Evolutionary conservation across 805 yeast species (phyloP).

Genomic region (Myxozyma mucilagina): DNA sequence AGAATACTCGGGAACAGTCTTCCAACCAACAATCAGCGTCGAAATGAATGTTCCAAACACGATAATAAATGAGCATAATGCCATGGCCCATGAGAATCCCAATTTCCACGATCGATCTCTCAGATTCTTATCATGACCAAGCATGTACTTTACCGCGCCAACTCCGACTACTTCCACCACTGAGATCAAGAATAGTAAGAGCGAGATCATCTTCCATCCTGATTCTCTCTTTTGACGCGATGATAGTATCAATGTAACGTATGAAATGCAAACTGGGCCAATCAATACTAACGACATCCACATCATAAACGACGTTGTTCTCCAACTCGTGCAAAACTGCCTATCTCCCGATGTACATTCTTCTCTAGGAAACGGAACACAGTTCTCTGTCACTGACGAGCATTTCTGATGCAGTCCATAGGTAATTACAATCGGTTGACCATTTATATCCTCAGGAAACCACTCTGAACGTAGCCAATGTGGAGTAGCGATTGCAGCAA

Average conservation of each 20-base stretch:
- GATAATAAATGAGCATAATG: conserved; percentile 8
- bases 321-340: conserved; percentile 27
- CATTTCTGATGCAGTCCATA: conserved; percentile 27
- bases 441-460: conserved; percentile 15
- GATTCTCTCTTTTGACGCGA: conserved; percentile 21
- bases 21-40: conserved; percentile 18
- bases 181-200: conserved; percentile 12
- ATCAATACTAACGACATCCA: conserved; percentile 25
- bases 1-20: conserved; percentile 17
- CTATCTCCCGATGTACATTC: conserved; percentile 23
- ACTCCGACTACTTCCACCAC: conserved; percentile 20
- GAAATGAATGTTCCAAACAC: conserved; percentile 3
- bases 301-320: conserved; percentile 27
- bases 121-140: conserved; percentile 12
- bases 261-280: conserved; percentile 19
- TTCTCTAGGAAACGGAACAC: conserved; percentile 20
- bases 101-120: conserved; percentile 13
- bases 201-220: conserved; percentile 20
- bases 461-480: conserved; percentile 23
- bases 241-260: conserved; percentile 15
- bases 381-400: conserved; percentile 20
- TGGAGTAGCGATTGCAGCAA: conserved; percentile 20
- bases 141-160: conserved; percentile 15
- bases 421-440: conserved; percentile 11
- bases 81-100: conserved; percentile 24